Evolutionary conservation across 2,329 filamentous ascomycete genomes (phyloP).

Genomic region (Pyrenophora seminiperda): DNA sequence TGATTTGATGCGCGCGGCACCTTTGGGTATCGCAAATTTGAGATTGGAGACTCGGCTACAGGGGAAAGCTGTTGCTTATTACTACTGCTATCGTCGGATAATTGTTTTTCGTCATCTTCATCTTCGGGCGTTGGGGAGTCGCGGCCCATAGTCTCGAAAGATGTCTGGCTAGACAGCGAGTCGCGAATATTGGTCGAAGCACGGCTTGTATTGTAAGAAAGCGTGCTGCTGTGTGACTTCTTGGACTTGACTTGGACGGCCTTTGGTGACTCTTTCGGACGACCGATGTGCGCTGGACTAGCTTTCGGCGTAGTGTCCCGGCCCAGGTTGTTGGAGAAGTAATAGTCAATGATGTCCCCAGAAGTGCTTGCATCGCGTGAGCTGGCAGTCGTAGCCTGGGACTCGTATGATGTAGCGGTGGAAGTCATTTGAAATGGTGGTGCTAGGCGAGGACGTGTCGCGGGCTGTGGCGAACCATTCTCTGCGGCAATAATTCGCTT

Average conservation of each 20-base stretch:
- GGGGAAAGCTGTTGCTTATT: constrained; percentile 44
- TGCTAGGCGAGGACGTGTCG: constrained; percentile 16
- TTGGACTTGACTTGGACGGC: constrained; percentile 30
- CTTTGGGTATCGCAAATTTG: constrained; percentile 54
- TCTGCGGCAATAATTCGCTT: constrained; percentile 15
- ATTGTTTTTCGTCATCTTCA: constrained; percentile 46
- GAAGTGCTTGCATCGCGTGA: constrained; percentile 28
- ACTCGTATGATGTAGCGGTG: constrained; percentile 20
- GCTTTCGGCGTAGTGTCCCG: constrained; percentile 19
- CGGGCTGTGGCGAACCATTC: constrained; percentile 15
- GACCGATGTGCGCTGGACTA: constrained; percentile 17
- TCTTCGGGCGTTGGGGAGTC: constrained; percentile 56
- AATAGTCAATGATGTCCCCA: constrained; percentile 47
- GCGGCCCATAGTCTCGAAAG: constrained; percentile 53
- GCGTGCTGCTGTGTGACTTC: constrained; percentile 34
- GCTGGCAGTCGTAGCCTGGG: constrained; percentile 26
- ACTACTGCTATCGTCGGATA: constrained; percentile 24
- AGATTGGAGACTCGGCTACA: constrained; percentile 53
- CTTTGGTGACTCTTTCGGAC: constrained; percentile 27
- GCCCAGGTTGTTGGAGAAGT: constrained; percentile 33
- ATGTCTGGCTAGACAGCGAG: constrained; percentile 48
- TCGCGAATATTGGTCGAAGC: constrained; percentile 41
- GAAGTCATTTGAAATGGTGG: constrained; percentile 21
- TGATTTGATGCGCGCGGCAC: constrained; percentile 55
- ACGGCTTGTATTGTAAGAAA: constrained; percentile 33